phyloP scores from a whole-genome alignment of 176 grass and related monocot genomes.

The Neostapfia colusana region DNA sequence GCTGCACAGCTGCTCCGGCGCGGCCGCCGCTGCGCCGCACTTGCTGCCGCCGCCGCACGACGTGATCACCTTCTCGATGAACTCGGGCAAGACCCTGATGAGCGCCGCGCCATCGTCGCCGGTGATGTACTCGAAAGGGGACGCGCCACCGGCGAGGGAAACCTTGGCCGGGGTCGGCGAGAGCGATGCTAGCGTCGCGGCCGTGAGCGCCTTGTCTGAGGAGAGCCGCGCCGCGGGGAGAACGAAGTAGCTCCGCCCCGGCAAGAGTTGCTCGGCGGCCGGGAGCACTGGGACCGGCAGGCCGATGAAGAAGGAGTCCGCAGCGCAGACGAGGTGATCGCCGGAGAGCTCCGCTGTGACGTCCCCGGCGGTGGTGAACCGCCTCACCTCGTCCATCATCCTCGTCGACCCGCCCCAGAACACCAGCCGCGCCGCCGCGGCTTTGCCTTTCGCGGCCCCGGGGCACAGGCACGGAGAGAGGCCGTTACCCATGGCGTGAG shows the following conservation, averaged over 20 bases:
- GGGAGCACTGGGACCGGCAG: conserved; percentile 64
- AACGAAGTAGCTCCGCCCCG: conserved; percentile 83
- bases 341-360: conserved; percentile 56
- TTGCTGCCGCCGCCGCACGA: conserved; percentile 15
- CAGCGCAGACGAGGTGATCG: conserved; percentile 57
- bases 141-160: conserved; percentile 34
- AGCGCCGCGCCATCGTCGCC: conserved; percentile 57
- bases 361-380: conserved; percentile 49
- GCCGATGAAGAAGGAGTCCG: conserved; percentile 79
- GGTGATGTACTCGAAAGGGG: conserved; percentile 77
- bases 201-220: conserved; percentile 56
- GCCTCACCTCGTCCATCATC: conserved; percentile 7
- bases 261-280: conserved; percentile 42
- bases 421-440: conserved; percentile 41
- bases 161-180: conserved; percentile 51
- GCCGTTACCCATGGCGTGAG: conserved; percentile 67
- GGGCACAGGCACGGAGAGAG: conserved; percentile 58
- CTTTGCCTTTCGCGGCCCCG: conserved; percentile 5
- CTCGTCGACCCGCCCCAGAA: conserved; percentile 67
- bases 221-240: conserved; percentile 63
- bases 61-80: conserved; percentile 68
- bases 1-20: conserved; percentile 49
- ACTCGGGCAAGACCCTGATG: conserved; percentile 82
- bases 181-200: conserved; percentile 65
- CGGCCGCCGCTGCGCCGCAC: neutral